phyloP scores from a whole-genome alignment of 177 flowering plant genomes.

The Vitis hybrid region DNA sequence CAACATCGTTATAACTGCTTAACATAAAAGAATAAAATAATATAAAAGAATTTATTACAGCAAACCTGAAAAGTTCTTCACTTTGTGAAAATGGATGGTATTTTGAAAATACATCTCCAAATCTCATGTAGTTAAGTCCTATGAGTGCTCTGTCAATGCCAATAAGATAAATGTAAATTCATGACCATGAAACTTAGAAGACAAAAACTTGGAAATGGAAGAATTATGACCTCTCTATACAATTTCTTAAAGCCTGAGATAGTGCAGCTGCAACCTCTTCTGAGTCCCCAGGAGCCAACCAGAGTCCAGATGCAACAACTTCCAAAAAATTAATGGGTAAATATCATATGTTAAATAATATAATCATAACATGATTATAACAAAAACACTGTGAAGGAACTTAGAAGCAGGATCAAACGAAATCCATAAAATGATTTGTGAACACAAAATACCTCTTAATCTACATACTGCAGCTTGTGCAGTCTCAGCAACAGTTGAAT shows the following conservation, averaged over 20 bases:
- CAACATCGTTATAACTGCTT: neutral
- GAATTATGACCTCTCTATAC: conserved; percentile 75
- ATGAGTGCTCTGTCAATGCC: conserved; percentile 57
- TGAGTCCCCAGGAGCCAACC: conserved; percentile 98
- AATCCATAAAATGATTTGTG: neutral
- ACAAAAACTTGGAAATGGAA: neutral
- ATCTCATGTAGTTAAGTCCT: conserved; percentile 77
- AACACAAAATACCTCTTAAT: conserved; percentile 65
- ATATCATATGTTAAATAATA: neutral
- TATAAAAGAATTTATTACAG: neutral
- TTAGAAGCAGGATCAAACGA: neutral
- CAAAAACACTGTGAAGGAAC: neutral
- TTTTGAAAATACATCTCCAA: conserved; percentile 89
- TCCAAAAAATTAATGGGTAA: conserved; percentile 7
- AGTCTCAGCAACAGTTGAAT: conserved; percentile 65
- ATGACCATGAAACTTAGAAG: neutral
- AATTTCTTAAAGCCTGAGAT: conserved; percentile 85
- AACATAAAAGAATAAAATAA: neutral
- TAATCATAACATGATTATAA: neutral
- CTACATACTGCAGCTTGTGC: conserved; percentile 77
- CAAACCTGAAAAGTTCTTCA: conserved; percentile 79
- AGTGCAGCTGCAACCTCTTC: conserved; percentile 94
- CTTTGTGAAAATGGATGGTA: conserved; percentile 52
- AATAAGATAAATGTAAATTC: conserved; percentile 11
- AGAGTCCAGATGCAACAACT: conserved; percentile 88